These are phyloP conservation scores for Geotrichum restrictum DNA, from an alignment of 1,139 yeast genomes.

Conservation along the genomic window DNA sequence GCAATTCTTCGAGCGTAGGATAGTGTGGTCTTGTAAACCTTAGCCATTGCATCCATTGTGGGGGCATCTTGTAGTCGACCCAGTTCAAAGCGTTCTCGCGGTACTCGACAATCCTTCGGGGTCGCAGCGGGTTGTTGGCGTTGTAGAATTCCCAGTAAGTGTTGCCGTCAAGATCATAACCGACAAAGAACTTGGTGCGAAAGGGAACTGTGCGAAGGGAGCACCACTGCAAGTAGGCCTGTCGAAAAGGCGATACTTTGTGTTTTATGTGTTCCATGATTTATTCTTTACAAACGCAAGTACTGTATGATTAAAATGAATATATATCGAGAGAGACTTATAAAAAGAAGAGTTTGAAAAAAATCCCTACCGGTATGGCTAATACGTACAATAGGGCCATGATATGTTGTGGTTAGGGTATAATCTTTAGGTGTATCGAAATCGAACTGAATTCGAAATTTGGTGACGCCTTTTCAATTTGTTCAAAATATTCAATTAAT, in stretches of 20 bases:
- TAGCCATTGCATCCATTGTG: conserved; percentile 84
- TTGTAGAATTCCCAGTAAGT: conserved; percentile 78
- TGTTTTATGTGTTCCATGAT: conserved; percentile 42
- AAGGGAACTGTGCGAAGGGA: conserved; percentile 64
- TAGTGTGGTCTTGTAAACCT: conserved; percentile 56
- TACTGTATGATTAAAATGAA: no score
- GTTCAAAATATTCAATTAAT: no score
- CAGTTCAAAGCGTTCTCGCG: conserved; percentile 34
- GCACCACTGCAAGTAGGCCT: conserved; percentile 55
- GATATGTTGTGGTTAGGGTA: no score
- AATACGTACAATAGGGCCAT: no score
- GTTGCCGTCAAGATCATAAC: conserved; percentile 77
- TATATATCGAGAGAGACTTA: no score
- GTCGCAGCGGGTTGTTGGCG: conserved; percentile 35
- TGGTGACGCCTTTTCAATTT: no score
- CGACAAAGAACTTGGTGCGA: conserved; percentile 45
- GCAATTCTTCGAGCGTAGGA: conserved; percentile 61
- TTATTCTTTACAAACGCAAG: no score
- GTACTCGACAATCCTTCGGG: conserved; percentile 44
- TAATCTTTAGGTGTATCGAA: no score
- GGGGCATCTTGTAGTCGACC: conserved; percentile 45
- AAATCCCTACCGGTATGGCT: no score
- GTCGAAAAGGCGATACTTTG: conserved; percentile 36
- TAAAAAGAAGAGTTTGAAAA: no score
- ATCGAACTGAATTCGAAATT: no score